Percentiles rank a stretch among this genome's conserved stretches.
These are phyloP conservation scores for Ophiocordyceps unilateralis DNA, from an alignment of 2,329 filamentous ascomycete genomes.

Conservation along the genomic window DNA sequence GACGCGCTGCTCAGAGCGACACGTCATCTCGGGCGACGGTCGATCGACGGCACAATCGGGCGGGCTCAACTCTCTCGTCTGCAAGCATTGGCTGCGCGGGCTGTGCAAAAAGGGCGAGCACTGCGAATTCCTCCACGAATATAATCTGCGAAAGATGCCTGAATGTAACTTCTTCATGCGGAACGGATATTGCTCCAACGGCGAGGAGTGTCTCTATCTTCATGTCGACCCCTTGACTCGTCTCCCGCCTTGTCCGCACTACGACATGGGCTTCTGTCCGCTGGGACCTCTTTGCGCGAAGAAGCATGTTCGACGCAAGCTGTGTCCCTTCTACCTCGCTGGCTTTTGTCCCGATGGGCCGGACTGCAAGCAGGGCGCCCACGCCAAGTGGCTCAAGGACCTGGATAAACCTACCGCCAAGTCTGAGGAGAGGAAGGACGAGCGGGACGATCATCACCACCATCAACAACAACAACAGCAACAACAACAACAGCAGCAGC, in stretches of 20 bases:
- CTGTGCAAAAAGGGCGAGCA: constrained; percentile 94
- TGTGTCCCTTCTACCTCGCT: constrained; percentile 76
- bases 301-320: constrained; percentile 65
- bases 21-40: constrained; percentile 23
- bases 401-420: constrained; percentile 60
- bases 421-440: constrained; percentile 44
- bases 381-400: constrained; percentile 66
- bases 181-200: constrained; percentile 89
- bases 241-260: constrained; percentile 70
- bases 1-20: constrained; percentile 69
- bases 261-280: constrained; percentile 88
- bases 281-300: constrained; percentile 76
- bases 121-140: constrained; percentile 97
- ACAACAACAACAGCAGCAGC: background rate
- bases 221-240: constrained; percentile 74
- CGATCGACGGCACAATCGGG: constrained; percentile 15
- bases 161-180: constrained; percentile 94
- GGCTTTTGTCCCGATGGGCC: constrained; percentile 82
- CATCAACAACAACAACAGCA: background rate
- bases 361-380: constrained; percentile 61
- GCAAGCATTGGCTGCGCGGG: constrained; percentile 96
- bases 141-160: constrained; percentile 94
- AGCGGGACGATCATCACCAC: constrained; percentile 5
- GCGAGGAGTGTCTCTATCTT: constrained; percentile 88
- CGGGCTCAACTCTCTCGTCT: constrained; percentile 69